Evolutionary conservation across 2,329 filamentous ascomycete species (phyloP), one percentile per base, ranked within the genome.

Genomic region (Ambrosiella xylebori): DNA sequence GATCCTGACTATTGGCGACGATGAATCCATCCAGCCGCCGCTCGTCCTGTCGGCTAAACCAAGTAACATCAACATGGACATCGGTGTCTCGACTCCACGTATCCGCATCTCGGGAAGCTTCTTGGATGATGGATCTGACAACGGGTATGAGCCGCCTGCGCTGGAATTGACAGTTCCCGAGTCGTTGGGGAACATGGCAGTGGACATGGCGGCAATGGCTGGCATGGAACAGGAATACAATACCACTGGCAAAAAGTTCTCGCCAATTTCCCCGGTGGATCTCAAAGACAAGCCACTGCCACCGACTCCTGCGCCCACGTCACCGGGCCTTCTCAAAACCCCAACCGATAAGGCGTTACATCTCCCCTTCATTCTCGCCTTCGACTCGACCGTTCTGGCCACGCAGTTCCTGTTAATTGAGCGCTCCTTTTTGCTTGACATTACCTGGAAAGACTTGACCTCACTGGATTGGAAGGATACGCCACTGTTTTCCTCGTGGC

Each of bases 391-490:
- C 63, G 73, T 84, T 2, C 75, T 93, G 35, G 87, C 87, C 2
- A 84, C 90, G 67, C 87, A 93, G 64, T 87, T 93, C 63, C 91
- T 86, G 0, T 76, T 93, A 39, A 87, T 93, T 52, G 87, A 93
- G 66, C 90, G 91, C 67, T 87, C 91, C 66, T 87, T 86, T 0
- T 73, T 93, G 19, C 86, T 88, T 63, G 87, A 91, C 68, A 86
- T 93, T 62, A 86, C 91, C 69, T 93, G 87, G 87, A 88, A 86
- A 66, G 87, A 93, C 64, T 74, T 93, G 11, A 86, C 91, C 57
- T 85, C 89, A 57, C 84, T 93, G 76, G 80, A 80, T 55, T 91
- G 87, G 86, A 88, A 86, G 66, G 81, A 88, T 64, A 73, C 76
- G 15, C 76, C 79, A 13, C 78, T 78, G 61, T 79, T 81, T 40